Base-by-base conservation (phyloP, 768 basidiomycete species). In the Clitopilus hobsonii region DNA sequence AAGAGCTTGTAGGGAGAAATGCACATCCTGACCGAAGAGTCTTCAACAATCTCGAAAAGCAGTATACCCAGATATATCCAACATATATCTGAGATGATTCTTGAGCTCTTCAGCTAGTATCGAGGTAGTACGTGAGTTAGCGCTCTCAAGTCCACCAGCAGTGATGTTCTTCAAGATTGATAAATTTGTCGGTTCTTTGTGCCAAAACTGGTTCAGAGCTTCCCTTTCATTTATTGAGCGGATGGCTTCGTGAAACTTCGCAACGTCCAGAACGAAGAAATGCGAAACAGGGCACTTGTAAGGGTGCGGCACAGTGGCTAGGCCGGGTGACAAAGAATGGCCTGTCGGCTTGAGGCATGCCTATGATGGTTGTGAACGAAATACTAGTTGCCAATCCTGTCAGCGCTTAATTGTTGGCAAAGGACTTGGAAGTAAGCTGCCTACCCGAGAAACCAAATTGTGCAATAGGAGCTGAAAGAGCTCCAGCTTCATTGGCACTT, bases 271-370 rank as follows among this genome's bases (percentile, higher is more conserved):
- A 20, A 54, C 61, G 20, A 70, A 59, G 20, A 69, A 18, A 49
- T 62, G 56, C 22, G 50, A 32, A 14, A 56, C 36, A 6, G 18
- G 5, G 50, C 28, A 48, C 28, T 51, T 11, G 56, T 55, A 54
- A 75, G 11, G 76, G 75, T 6, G 72, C 63, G 0, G 73, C 64
- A 0, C 73, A 74, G 61, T 76, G 78, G 60, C 67, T 67, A 14
- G 67, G 71, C 8, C 71, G 71, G 14, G 72, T 57, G 22, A 67
- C 57, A 20, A 69, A 61, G 2, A 69, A 58, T 11, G 62, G 61
- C 48, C 68, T 65, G 23, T 73, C 77, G 14, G 71, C 71, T 11
- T 70, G 58, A 0, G 69, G 54, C 41, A 72, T 65, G 2, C 72
- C 72, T 6, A 72, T 55, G 30, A 64, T 27, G n/a, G 59, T 53